phyloP scores from a whole-genome alignment of 1,284 basidiomycete species.

The Trametes pubescens region DNA sequence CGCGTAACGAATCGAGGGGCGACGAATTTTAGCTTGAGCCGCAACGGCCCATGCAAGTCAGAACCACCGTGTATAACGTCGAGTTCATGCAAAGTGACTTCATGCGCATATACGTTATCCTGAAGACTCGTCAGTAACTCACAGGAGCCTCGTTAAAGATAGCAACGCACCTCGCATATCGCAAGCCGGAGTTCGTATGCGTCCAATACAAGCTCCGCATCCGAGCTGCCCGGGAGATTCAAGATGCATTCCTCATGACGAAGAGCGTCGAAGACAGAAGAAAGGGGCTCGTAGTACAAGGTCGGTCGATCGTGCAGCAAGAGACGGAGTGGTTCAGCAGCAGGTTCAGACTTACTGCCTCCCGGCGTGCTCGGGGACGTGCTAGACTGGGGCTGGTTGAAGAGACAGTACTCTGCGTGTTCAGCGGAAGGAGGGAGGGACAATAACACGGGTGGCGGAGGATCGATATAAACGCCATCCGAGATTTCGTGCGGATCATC shows the following conservation, averaged over 20 bases:
- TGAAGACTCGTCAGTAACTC: slow-evolving; percentile 37
- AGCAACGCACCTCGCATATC: slow-evolving; percentile 65
- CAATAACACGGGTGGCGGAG: slow-evolving; percentile 74
- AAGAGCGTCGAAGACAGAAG: slow-evolving; percentile 70
- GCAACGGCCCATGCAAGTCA: slow-evolving; percentile 68
- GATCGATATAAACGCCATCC: slow-evolving; percentile 76
- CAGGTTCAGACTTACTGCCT: slow-evolving; percentile 19
- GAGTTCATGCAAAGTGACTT: slow-evolving; percentile 77
- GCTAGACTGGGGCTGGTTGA: slow-evolving; percentile 56
- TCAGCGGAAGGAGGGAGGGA: slow-evolving; percentile 53
- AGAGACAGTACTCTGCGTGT: slow-evolving; percentile 58
- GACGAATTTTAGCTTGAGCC: slow-evolving; percentile 59
- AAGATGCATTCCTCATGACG: slow-evolving; percentile 64
- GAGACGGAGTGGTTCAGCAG: slow-evolving; percentile 37
- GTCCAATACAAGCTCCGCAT: slow-evolving; percentile 71
- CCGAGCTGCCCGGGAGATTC: slow-evolving; percentile 53
- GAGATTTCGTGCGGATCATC: slow-evolving; percentile 70
- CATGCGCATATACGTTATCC: slow-evolving; percentile 78
- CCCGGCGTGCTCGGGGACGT: slow-evolving; percentile 41
- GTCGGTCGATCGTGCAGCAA: slow-evolving; percentile 68
- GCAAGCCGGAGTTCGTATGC: slow-evolving; percentile 70
- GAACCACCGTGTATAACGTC: slow-evolving; percentile 74
- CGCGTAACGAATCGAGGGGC: slow-evolving; percentile 72
- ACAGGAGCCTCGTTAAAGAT: background rate
- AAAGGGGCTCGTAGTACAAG: slow-evolving; percentile 77